Percentiles rank a stretch among this genome's conserved stretches.
phyloP scores from a whole-genome alignment of 257 asterid species.

The Paraleonurus japonicus region DNA sequence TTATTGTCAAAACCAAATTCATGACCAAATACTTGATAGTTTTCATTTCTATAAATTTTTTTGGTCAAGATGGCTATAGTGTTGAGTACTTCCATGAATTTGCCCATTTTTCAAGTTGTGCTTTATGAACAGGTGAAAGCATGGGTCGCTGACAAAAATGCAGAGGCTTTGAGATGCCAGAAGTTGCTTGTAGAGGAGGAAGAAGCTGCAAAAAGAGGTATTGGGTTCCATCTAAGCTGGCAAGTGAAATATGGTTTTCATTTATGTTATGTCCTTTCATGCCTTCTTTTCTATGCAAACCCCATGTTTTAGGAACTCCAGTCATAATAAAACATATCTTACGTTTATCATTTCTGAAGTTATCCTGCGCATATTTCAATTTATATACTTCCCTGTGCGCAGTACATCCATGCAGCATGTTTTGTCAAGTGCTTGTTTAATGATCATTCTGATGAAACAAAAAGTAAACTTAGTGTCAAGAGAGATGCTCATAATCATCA shows the following conservation, averaged over 20 bases:
- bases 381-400: neutral
- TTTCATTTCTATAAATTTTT: neutral
- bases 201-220: slow-evolving; percentile 81
- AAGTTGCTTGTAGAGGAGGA: slow-evolving; percentile 92
- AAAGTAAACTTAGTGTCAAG: neutral
- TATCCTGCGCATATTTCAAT: neutral
- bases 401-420: neutral
- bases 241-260: neutral
- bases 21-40: neutral
- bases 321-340: neutral
- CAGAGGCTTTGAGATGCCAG: slow-evolving; percentile 86
- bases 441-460: neutral
- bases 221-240: neutral
- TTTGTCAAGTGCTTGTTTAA: neutral
- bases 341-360: neutral
- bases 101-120: slow-evolving; percentile 1
- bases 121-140: slow-evolving; percentile 64
- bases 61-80: neutral
- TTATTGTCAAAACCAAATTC: neutral
- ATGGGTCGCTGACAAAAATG: slow-evolving; percentile 82
- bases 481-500: neutral
- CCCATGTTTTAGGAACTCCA: neutral
- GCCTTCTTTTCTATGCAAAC: neutral
- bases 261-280: neutral
- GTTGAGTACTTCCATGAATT: neutral